Evolutionary conservation across 495 filamentous ascomycete genomes (phyloP).

Genomic region (Hypoxylon cercidicola): DNA sequence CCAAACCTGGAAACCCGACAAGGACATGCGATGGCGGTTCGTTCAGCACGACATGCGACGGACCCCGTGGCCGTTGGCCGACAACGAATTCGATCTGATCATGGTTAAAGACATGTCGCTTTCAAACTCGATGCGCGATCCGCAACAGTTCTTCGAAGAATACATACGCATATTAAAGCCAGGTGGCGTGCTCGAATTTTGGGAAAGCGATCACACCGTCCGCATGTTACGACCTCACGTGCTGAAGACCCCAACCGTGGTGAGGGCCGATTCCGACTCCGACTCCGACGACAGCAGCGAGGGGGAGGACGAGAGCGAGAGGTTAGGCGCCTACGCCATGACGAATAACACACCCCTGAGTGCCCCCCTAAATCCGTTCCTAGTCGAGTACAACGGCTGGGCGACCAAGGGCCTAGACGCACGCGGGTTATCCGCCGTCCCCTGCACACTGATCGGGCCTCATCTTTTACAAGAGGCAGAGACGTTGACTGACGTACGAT

Average conservation of each 20-base stretch:
- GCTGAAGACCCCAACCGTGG: constrained; percentile 63
- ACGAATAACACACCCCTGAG: constrained; percentile 84
- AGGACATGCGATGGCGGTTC: constrained; percentile 87
- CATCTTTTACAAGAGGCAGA: constrained; percentile 84
- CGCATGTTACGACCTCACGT: constrained; percentile 81
- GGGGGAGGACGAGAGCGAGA: constrained; percentile 69
- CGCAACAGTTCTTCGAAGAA: constrained; percentile 75
- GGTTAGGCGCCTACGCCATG: constrained; percentile 81
- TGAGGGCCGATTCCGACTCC: constrained; percentile 58
- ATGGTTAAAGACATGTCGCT: constrained; percentile 89
- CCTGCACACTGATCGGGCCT: constrained; percentile 82
- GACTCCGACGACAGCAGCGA: constrained; percentile 55
- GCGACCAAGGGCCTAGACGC: constrained; percentile 78
- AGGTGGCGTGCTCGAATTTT: constrained; percentile 85
- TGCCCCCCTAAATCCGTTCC: constrained; percentile 78
- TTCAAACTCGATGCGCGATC: constrained; percentile 69
- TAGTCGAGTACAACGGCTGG: constrained; percentile 89
- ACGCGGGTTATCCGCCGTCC: constrained; percentile 74
- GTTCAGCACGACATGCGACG: constrained; percentile 86
- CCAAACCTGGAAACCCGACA: constrained; percentile 54
- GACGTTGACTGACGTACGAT: constrained; percentile 72
- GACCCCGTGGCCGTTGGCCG: constrained; percentile 79
- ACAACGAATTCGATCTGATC: constrained; percentile 87
- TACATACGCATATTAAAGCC: constrained; percentile 79
- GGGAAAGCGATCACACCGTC: constrained; percentile 83